Percentiles rank a stretch among this genome's conserved stretches.
Conservation (phyloP, 2,329 filamentous ascomycete genomes). For the Zasmidium angulare region DNA sequence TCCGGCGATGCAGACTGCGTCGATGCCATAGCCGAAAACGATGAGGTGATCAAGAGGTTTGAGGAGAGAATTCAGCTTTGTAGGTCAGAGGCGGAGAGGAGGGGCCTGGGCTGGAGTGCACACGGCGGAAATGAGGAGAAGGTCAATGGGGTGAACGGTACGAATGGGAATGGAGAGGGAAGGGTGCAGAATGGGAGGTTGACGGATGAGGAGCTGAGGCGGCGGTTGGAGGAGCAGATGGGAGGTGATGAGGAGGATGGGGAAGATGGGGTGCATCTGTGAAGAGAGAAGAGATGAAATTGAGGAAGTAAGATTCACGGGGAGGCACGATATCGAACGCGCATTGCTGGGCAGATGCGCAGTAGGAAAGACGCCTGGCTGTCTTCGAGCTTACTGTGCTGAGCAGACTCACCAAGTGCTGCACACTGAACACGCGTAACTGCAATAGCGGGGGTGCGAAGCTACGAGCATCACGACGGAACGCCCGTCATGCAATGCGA, state of each 20-base stretch:
- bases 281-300: too few species aligned
- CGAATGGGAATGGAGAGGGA: conserved; percentile 17
- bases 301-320: not conserved
- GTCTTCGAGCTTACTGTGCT: too few species aligned
- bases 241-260: conserved; percentile 47
- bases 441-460: too few species aligned
- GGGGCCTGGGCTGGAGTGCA: conserved; percentile 55
- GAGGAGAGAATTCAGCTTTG: conserved; percentile 64
- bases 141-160: conserved; percentile 23
- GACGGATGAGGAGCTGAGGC: conserved; percentile 60
- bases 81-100: conserved; percentile 63
- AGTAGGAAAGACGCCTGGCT: too few species aligned
- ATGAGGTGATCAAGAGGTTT: conserved; percentile 67
- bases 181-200: conserved; percentile 54
- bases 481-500: too few species aligned
- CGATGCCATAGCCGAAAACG: conserved; percentile 73
- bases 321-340: not conserved
- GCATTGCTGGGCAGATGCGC: not conserved
- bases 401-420: too few species aligned
- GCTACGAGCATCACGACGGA: too few species aligned
- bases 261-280: conserved; percentile 63
- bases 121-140: conserved; percentile 26
- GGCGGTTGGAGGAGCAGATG: conserved; percentile 57
- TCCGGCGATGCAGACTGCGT: conserved; percentile 66
- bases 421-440: too few species aligned